Evolutionary conservation across 305 asterid species (phyloP), one percentile per base, ranked within the genome.

Genomic region (Fraxinus albicans): DNA sequence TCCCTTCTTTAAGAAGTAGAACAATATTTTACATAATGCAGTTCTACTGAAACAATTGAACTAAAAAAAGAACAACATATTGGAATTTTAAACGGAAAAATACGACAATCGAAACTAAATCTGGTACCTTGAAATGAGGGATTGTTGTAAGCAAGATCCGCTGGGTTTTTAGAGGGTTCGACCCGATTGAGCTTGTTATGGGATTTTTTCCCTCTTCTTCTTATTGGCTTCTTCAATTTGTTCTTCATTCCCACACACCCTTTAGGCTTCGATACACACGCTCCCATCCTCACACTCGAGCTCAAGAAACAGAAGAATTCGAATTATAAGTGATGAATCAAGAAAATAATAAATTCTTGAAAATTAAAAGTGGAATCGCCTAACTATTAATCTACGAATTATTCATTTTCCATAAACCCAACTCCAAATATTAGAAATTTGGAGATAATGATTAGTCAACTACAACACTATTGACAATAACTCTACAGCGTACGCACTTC

Each of bases 91-190:
- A 73, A 6, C 34, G 35, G 2, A 82, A 69, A 55, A 40, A 76
- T 34, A 44, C 40, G 25, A 81, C 65, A 76, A 78, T 10, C 9
- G 42, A 79, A 67, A 58, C 12, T 4, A 63, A 17, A 29, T 79
- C 77, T 72, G 31, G 67, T 82, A 95, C 99, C 98, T 92, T 94
- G 99, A 79, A 84, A 94, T 0, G 97, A 91, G 70, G 99, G 97
- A 88, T 95, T 95, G 72, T 53, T 88, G 90, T 17, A 89, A 12
- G 97, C 88, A 82, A 87, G 88, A 84, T 94, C 95, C 65, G 82
- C 80, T 17, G 87, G 86, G 84, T 77, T 81, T 74, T 77, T 81
- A 74, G 95, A 91, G 2, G 99, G 97, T 82, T 93, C 98, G n/a
- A 92, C 91, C 90, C 96, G 92, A 79, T 85, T 91, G 80, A 84